A percentile compares a stretch with the other conserved stretches of the same genome.
Evolutionary conservation across 176 grass and related monocot species (phyloP).

Genomic region (Calamus simplicifolius): DNA sequence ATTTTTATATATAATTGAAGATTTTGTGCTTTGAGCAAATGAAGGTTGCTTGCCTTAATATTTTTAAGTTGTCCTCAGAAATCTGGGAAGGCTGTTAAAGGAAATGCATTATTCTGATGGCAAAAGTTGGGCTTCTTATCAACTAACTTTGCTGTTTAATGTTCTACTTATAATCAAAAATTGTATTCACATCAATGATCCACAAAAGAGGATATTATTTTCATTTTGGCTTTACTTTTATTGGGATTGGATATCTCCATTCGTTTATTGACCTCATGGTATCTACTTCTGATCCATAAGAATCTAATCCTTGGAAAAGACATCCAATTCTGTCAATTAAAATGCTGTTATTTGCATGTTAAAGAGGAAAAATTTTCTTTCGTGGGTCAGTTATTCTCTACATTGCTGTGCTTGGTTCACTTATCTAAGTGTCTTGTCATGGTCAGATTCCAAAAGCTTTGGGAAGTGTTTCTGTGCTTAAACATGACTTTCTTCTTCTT

Average conservation of each 20-base stretch:
- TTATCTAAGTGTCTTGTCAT: too few species aligned
- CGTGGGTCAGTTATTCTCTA: too few species aligned
- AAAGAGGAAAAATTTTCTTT: too few species aligned
- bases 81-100: conserved; percentile 50
- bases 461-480: too few species aligned
- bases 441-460: too few species aligned
- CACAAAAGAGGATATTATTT: background rate
- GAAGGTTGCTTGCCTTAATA: conserved; percentile 38
- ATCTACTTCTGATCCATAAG: conserved; percentile 67
- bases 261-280: conserved; percentile 84
- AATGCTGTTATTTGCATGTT: too few species aligned
- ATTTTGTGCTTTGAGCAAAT: background rate
- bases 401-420: too few species aligned
- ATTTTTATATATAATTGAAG: too few species aligned
- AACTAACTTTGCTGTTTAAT: background rate
- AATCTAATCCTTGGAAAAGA: conserved; percentile 14
- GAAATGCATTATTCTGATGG: conserved; percentile 84
- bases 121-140: conserved; percentile 44
- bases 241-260: conserved; percentile 83
- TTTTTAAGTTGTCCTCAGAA: conserved; percentile 47
- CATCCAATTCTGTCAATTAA: too few species aligned
- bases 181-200: background rate
- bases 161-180: background rate
- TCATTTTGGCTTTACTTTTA: background rate
- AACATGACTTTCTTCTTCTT: too few species aligned